phyloP scores from a whole-genome alignment of 2,329 filamentous ascomycete genomes.

The Sporothrix pseudoabietina region DNA sequence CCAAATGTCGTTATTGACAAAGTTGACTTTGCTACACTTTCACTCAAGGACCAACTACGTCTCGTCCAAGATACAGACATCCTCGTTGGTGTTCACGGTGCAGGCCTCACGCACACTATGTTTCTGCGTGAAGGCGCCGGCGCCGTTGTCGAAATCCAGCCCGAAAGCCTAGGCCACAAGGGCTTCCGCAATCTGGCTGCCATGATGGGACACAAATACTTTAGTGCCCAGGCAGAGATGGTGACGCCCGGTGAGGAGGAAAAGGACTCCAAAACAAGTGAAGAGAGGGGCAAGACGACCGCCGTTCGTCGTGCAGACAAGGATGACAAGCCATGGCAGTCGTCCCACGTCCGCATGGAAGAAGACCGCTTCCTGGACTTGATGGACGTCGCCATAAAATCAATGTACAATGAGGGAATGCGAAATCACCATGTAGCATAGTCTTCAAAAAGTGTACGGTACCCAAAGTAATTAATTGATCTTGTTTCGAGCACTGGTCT shows the following conservation, averaged over 20 bases:
- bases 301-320: not conserved
- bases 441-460: not conserved
- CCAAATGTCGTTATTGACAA: conserved; percentile 27
- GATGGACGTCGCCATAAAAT: conserved; percentile 32
- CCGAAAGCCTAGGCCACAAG: conserved; percentile 42
- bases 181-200: conserved; percentile 49
- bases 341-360: conserved; percentile 28
- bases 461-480: not conserved
- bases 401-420: conserved; percentile 26
- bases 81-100: conserved; percentile 49
- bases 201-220: conserved; percentile 45
- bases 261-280: not conserved
- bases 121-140: conserved; percentile 43
- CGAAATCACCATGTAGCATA: conserved; percentile 24
- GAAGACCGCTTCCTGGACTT: conserved; percentile 30
- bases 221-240: conserved; percentile 41
- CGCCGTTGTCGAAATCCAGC: conserved; percentile 50
- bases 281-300: not conserved
- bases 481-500: too few species aligned
- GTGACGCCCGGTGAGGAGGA: conserved; percentile 22
- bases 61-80: conserved; percentile 46
- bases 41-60: conserved; percentile 44
- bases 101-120: conserved; percentile 47
- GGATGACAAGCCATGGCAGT: conserved; percentile 26
- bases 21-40: conserved; percentile 45